phyloP scores from a whole-genome alignment of 148 eudicot genomes.

The Rhododendron kiyosumense region DNA sequence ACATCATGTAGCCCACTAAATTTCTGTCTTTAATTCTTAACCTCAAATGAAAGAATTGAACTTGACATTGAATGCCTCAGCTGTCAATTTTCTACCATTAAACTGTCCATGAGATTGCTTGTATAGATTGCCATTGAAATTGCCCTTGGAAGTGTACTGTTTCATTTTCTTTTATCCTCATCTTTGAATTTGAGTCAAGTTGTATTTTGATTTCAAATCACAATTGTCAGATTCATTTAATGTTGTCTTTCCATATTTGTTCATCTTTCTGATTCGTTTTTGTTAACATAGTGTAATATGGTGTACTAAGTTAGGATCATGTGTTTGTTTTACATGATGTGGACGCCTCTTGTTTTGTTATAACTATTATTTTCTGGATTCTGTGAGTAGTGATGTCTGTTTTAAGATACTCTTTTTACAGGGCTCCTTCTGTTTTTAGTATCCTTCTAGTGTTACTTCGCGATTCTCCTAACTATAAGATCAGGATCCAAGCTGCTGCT shows the following conservation, averaged over 20 bases:
- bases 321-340: constrained; percentile 3
- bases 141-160: background rate
- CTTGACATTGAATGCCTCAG: background rate
- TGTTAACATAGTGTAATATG: background rate
- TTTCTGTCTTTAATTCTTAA: background rate
- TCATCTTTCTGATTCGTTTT: background rate
- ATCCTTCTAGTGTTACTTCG: constrained; percentile 79
- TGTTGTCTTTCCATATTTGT: background rate
- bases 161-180: background rate
- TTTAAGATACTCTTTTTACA: constrained; percentile 20
- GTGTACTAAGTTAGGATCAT: background rate
- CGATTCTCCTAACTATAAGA: constrained; percentile 88
- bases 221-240: background rate
- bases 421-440: constrained; percentile 87
- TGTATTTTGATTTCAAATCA: background rate
- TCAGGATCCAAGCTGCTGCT: constrained; percentile 94
- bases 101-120: background rate
- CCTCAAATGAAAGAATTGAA: background rate
- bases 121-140: background rate
- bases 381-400: background rate
- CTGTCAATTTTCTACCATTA: background rate
- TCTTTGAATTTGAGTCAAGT: background rate
- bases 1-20: background rate
- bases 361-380: background rate
- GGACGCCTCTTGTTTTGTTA: background rate